Evolutionary conservation across 148 eudicot genomes (phyloP), one percentile per base, ranked within the genome.

Genomic region (Simmondsia chinensis): DNA sequence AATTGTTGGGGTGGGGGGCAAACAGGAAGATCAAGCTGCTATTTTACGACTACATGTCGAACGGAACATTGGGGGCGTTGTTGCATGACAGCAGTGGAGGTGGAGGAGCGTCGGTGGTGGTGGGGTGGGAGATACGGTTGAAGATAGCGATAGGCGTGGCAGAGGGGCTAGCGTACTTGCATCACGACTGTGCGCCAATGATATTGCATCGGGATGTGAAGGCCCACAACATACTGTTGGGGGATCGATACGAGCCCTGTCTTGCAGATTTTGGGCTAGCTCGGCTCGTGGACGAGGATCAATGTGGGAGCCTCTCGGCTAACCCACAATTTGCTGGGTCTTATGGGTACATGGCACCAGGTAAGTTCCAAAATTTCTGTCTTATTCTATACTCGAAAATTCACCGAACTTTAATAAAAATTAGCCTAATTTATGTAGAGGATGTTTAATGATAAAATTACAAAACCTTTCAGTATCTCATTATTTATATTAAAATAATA

Each of bases 191-290:
- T 24, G 82, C 66, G 1, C 97, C 95, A 12, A 53, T 84, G 0
- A 88, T 88, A 25, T 69, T 88, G 22, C 97, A 88, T 49, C 69
- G 97, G 0, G 97, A 88, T 22, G 91, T 88, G 11, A 88, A 88
- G 73, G 66, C 77, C 9, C 80, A 88, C 22, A 88, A 88, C 45
- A 88, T 88, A 31, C 39, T 88, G 50, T 61, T 88, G 43, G 91
- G 94, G 3, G 97, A 88, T 21, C 60, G 80, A 14, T 80, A 77
- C 36, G 97, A 88, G 46, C 58, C 97, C 18, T 83, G 79, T 36
- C 55, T 88, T 36, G 97, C 97, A 0, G 97, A 88, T 56, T 88
- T 88, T 45, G 95, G 97, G 9, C 73, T 88, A 4, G 97, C 97
- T 16, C 71, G 84, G 68, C 70, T 88, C 9, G 71, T 78, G 6